phyloP scores from a whole-genome alignment of 1,284 basidiomycete genomes.

The Melanopsichium pennsylvanicum region DNA sequence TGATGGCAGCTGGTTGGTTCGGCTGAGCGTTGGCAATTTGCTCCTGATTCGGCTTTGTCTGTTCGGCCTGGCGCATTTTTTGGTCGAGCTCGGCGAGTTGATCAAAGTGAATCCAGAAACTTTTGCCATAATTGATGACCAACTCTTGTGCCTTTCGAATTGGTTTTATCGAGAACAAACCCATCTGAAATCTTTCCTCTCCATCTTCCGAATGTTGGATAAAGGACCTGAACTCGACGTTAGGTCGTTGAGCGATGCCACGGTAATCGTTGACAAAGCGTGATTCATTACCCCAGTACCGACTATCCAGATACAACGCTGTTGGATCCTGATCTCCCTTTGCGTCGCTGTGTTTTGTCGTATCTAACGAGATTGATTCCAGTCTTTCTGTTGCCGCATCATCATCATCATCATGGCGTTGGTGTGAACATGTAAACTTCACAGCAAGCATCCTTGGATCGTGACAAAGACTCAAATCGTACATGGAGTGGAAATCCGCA shows the following conservation, averaged over 20 bases:
- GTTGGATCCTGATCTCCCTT: conserved; percentile 7
- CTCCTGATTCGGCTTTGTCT: background rate
- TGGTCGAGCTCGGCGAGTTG: conserved; percentile 9
- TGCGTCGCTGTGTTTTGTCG: background rate
- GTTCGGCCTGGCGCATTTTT: no score
- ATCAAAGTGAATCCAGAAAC: conserved; percentile 75
- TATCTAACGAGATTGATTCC: background rate
- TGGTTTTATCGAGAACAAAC: conserved; percentile 66
- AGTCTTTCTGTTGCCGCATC: background rate
- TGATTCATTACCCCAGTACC: conserved; percentile 77
- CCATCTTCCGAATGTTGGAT: conserved; percentile 6
- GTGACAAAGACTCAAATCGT: conserved; percentile 72
- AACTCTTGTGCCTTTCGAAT: conserved; percentile 85
- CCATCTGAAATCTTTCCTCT: conserved; percentile 25
- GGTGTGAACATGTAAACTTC: no score
- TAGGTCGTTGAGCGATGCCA: conserved; percentile 45
- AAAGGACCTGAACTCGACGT: conserved; percentile 52
- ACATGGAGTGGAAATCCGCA: conserved; percentile 72
- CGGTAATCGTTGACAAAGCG: conserved; percentile 62
- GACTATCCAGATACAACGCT: conserved; percentile 34
- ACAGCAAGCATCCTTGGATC: conserved; percentile 1
- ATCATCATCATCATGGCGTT: no score
- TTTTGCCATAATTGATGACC: conserved; percentile 88
- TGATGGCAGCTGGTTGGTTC: background rate
- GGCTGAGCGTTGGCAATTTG: background rate